These are phyloP conservation scores for Carpinus fangiana DNA, from an alignment of 306 rosid species.

Conservation along the genomic window DNA sequence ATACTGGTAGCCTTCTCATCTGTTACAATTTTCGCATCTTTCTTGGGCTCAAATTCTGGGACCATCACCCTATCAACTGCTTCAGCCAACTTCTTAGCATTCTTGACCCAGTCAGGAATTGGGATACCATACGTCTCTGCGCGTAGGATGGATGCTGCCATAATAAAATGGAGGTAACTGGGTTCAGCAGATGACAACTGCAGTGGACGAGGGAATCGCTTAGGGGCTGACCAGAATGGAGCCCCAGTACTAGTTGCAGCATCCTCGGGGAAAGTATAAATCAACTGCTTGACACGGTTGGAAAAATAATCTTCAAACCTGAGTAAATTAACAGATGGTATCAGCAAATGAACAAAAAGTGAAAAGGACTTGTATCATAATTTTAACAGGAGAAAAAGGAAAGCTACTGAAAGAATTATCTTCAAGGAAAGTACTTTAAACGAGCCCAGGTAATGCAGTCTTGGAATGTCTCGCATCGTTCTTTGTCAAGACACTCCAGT, in stretches of 20 bases:
- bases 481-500: conserved; percentile 88
- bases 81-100: conserved; percentile 67
- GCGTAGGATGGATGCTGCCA: conserved; percentile 77
- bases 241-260: conserved; percentile 92
- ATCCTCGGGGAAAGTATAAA: conserved; percentile 92
- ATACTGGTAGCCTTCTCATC: conserved; percentile 89
- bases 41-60: conserved; percentile 84
- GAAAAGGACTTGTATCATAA: background rate
- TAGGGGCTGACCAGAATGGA: conserved; percentile 99
- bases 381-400: background rate
- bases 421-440: conserved; percentile 55
- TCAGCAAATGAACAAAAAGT: background rate
- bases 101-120: conserved; percentile 82
- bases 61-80: conserved; percentile 69
- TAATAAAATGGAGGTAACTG: conserved; percentile 70
- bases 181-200: conserved; percentile 75
- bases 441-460: conserved; percentile 95
- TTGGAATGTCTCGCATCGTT: conserved; percentile 75
- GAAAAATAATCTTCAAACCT: conserved; percentile 97
- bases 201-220: conserved; percentile 85
- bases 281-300: conserved; percentile 85
- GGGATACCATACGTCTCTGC: conserved; percentile 94
- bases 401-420: background rate
- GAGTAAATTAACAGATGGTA: conserved; percentile 22
- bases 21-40: conserved; percentile 80